Base-by-base conservation (phyloP, 148 eudicot species). In the Rhododendron henanense region DNA sequence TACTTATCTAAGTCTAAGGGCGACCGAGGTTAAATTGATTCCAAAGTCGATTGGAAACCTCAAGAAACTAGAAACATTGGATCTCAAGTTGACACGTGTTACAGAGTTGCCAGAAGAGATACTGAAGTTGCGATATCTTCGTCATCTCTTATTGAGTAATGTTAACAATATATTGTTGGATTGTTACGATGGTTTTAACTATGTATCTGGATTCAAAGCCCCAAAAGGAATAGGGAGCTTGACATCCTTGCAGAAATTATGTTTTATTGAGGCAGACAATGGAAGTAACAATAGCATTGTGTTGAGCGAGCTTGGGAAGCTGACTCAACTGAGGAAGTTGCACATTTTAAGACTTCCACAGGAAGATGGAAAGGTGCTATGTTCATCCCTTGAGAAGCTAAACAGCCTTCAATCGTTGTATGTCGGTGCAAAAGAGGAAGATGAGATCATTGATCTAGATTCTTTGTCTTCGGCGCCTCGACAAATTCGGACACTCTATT, bases 301-400 rank as follows among this genome's bases (percentile, higher is more conserved):
- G 48, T 47, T 47, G 48, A 47, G 48, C 0, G 48, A 47, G 48
- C 48, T 47, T 47, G 10, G 85, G 35, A 81, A 61, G 33, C 79
- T 88, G 10, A 80, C 71, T 15, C 82, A 84, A 50, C 15, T 88
- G 15, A 87, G 85, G 83, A 73, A 57, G n/a, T 74, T 86, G 51
- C 44, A 53, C 48, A 5, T 75, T 6, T 7, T 16, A 14, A 31
- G 41, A 4, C 44, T 75, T 19, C 1, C 45, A 15, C 15, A 33
- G 10, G 23, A 33, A 33, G 21, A 35, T 35, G 10, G 10, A 6
- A 33, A 11, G 1, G 18, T 15, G 61, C 6, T 16, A 55, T 55
- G 23, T 55, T 55, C 61, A 55, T 55, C 61, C 21, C 23, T 55
- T 3, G 61, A 55, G 6, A 55, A 55, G 61, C 61, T 55, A 55